Evolutionary conservation across 2,329 filamentous ascomycete species (phyloP), one percentile per base, ranked within the genome.

Genomic region (Claviceps paspali): DNA sequence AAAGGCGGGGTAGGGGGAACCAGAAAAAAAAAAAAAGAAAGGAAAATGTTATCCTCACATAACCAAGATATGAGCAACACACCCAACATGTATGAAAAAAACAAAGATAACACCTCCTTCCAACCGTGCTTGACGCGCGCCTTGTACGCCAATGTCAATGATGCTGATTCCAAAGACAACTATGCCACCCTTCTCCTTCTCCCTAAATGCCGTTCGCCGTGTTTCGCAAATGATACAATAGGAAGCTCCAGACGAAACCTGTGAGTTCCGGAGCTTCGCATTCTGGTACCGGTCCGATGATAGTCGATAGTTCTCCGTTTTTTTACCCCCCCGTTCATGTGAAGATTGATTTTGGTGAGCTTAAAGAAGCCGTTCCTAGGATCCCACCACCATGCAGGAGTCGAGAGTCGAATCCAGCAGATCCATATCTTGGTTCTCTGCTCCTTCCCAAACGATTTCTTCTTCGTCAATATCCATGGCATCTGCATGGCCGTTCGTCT

Each of bases 381-480:
- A 64, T 29, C 59, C 61, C 39, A 65, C 67, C 6, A 65, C 62
- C 24, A 75, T 55, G 41, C 68, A 68, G 3, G 68, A 70, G 41
- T 76, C 72, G 35, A 79, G 58, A 12, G 79, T 61, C 29, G 54
- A 59, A 45, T 79, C 68, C 19, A 80, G 59, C 38, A 63, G 56
- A 33, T 64, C 58, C 47, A 63, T 62, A 43, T 78, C 73, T 22
- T 61, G 54, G 3, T 47, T 44, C 33, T 70, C 67, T 28, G 67
- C 68, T 3, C 76, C 77, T 33, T 78, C 74, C 77, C 77, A 82
- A 45, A 64, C 63, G n/a, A 61, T 53, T n/a, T n/a, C n/a, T 10
- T 76, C 70, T 14, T 53, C 54, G 49, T 79, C 73, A 31, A 74
- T 56, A 7, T 78, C 73, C 70, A 76, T 77, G n/a, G 62, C 53